These are phyloP conservation scores for Spizellomyces sp. DNA, from an alignment of 192 early-diverging fungal species.

Conservation along the genomic window DNA sequence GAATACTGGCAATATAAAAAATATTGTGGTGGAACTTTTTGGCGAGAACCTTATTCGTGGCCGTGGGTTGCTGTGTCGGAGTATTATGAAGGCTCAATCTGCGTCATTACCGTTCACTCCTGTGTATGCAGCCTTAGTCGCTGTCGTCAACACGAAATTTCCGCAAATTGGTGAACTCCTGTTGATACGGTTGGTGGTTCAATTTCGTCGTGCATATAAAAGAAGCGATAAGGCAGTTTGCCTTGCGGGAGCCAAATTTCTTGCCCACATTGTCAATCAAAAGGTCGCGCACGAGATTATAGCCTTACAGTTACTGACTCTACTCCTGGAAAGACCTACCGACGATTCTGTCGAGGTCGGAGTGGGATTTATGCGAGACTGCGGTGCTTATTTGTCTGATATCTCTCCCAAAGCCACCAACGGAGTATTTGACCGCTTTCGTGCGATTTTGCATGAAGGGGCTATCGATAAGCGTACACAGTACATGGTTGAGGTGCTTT, in stretches of 20 bases:
- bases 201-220: conserved; percentile 89
- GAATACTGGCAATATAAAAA: conserved; percentile 87
- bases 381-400: conserved; percentile 81
- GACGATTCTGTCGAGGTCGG: conserved; percentile 97
- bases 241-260: conserved; percentile 79
- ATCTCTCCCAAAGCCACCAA: conserved; percentile 75
- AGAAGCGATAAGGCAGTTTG: conserved; percentile 90
- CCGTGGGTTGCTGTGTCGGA: conserved; percentile 82
- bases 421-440: conserved; percentile 89
- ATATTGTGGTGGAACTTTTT: conserved; percentile 86
- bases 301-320: conserved; percentile 79
- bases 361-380: conserved; percentile 89
- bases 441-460: conserved; percentile 90
- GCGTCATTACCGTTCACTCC: conserved; percentile 87
- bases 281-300: conserved; percentile 85
- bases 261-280: conserved; percentile 94
- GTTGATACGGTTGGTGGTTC: conserved; percentile 77
- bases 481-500: conserved; percentile 97
- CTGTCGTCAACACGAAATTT: conserved; percentile 93
- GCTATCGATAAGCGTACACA: conserved; percentile 93
- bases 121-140: conserved; percentile 84
- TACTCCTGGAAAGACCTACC: conserved; percentile 84
- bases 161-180: conserved; percentile 89
- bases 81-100: conserved; percentile 86
- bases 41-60: conserved; percentile 90